Base-by-base conservation (phyloP, 1,284 basidiomycete genomes). In the Ganoderma sinense region DNA sequence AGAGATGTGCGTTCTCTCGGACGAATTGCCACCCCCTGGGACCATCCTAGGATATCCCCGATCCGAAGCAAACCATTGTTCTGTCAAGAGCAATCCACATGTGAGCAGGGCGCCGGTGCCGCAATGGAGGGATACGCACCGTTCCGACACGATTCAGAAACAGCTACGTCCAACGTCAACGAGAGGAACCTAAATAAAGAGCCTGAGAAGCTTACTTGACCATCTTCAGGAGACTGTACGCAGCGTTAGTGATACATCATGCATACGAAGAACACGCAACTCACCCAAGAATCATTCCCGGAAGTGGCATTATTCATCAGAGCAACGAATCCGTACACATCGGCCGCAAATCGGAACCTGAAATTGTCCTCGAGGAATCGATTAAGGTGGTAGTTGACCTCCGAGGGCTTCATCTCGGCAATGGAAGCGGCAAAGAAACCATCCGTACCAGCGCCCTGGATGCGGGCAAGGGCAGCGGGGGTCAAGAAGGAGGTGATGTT, bases 211-310 rank as follows among this genome's bases (percentile, higher is more conserved):
- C 79, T 72, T 71, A 89, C 88, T 80, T 89, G 88, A 1, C 86
- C 87, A 62, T 88, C 87, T 70, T 87, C 86, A 18, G 81, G 76
- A n/a, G 84, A 82, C 88, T 89, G 67, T 20, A 10, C 61, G 53
- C 67, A 23, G 29, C 66, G 64, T 43, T 14, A 58, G 33, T 13
- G 7, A 11, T 20, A 23, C 23, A 16, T 20, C 10, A 55, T 20
- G 67, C 10, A 45, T 33, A 48, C 7, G 23, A 20, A 55, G 13
- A 29, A 48, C 4, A 45, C 56, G 48, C 60, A 4, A 72, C 40
- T 58, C 82, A 91, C 89, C 90, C 90, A 91, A 64, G 74, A 72
- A 14, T 73, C 67, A 67, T 89, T 89, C 1, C 81, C 79, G 0
- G 82, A 74, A 58, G 82, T 85, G 0, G 87, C 84, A 63, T 84